These are phyloP conservation scores for Porogramme epimiltina DNA, from an alignment of 1,284 basidiomycete species.

Conservation along the genomic window DNA sequence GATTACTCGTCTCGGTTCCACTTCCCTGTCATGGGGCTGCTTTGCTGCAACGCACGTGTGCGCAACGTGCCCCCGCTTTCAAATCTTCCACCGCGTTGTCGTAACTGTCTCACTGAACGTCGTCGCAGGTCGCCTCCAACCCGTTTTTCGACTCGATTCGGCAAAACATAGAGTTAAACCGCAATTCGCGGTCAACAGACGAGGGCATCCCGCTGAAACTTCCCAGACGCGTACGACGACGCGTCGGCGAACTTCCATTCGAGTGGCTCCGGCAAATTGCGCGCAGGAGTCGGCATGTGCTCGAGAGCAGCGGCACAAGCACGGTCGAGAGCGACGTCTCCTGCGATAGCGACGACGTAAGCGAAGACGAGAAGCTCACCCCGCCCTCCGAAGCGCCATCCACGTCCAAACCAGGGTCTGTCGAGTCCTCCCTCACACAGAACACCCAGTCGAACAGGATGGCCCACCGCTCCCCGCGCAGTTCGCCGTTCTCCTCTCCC, in stretches of 20 bases:
- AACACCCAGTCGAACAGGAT: neutral
- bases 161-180: constrained; percentile 91
- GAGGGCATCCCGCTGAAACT: constrained; percentile 82
- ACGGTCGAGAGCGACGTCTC: no score
- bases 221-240: constrained; percentile 58
- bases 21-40: no score
- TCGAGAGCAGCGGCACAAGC: constrained; percentile 23
- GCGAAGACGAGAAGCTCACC: constrained; percentile 6
- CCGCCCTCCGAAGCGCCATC: constrained; percentile 4
- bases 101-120: neutral
- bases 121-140: constrained; percentile 56
- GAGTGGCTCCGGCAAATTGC: constrained; percentile 82
- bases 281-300: constrained; percentile 39
- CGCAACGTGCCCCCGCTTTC: no score
- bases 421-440: neutral
- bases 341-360: no score
- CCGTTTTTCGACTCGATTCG: constrained; percentile 96
- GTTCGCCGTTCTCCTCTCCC: constrained; percentile 21
- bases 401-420: constrained; percentile 1
- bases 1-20: no score
- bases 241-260: constrained; percentile 79
- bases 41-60: no score
- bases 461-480: constrained; percentile 12
- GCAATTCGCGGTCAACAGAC: constrained; percentile 36
- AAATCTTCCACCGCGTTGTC: no score